These are phyloP conservation scores for Candida parachauliodes DNA, from an alignment of 805 yeast species.

Conservation along the genomic window DNA sequence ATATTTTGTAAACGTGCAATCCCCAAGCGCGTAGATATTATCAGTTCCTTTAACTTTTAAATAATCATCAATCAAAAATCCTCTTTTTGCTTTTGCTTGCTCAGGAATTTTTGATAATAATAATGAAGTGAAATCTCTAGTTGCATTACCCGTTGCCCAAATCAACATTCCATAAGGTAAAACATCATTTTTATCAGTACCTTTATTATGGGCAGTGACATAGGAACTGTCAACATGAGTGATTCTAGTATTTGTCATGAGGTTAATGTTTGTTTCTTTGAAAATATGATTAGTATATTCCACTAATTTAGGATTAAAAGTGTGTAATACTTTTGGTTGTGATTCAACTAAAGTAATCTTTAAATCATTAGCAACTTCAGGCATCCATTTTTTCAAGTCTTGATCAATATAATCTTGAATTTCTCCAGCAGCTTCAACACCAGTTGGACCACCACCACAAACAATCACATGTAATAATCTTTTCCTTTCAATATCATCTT, in stretches of 20 bases:
- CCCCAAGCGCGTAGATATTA: constrained; percentile 88
- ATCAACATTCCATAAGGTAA: constrained; percentile 90
- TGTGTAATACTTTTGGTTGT: constrained; percentile 77
- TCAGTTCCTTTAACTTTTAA: constrained; percentile 77
- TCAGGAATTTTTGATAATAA: constrained; percentile 66
- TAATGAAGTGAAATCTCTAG: constrained; percentile 67
- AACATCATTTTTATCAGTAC: constrained; percentile 58
- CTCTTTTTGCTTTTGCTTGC: constrained; percentile 85
- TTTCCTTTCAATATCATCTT: constrained; percentile 72
- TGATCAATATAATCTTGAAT: constrained; percentile 90
- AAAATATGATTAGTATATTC: constrained; percentile 79
- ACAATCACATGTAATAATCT: constrained; percentile 84
- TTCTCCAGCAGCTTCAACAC: constrained; percentile 97
- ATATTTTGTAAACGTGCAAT: constrained; percentile 85
- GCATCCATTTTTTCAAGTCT: constrained; percentile 86
- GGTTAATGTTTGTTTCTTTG: constrained; percentile 60
- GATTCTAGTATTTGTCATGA: constrained; percentile 83
- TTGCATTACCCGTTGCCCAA: constrained; percentile 98
- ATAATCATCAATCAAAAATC: constrained; percentile 79
- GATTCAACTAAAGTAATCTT: constrained; percentile 87
- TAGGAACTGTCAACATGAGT: constrained; percentile 71
- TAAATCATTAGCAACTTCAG: constrained; percentile 76
- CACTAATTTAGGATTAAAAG: constrained; percentile 65
- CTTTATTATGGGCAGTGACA: constrained; percentile 67
- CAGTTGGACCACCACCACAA: constrained; percentile 99